Base-by-base conservation (phyloP, 1,284 basidiomycete species). In the Ganoderma meredithae region DNA sequence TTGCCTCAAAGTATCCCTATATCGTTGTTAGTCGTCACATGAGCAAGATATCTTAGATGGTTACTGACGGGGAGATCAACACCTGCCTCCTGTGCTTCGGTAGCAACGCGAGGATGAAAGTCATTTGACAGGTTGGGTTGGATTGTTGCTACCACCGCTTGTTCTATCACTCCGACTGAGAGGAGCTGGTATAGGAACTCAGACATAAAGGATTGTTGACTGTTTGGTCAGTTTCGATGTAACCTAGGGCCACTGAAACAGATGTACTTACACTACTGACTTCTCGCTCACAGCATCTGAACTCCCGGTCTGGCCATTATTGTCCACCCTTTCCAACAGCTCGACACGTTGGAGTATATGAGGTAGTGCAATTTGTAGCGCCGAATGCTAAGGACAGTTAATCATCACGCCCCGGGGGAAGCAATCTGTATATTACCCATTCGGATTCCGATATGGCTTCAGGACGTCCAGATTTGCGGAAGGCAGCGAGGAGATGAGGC, bases 1-100 rank as follows among this genome's bases (percentile, higher is more conserved):
- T 90, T 6, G 81, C 83, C 58, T 89, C 88, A 3, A 94, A 75
- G 74, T 88, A 91, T 17, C 81, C 70, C 91, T 94, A 2, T n/a
- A 13, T 31, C 15, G 47, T n/a, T 36, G 36, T 71, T 17, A 66
- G 58, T 39, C 65, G n/a, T 22, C 12, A 15, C 36, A 2, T 17
- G 39, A 15, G n/a, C 2, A 40, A 4, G 39, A 41, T 22, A 13
- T 43, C 22, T 22, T 40, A 12, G 41, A 43, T 39, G 62, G 41
- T 47, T n/a, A 70, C 82, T 75, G 69, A 90, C 90, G 74, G 86
- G 84, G 2, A 91, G 76, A 60, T 89, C 88, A 31, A 81, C 73
- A 13, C 85, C 84, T 65, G 80, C 78, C 70, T 91, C 90, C 62
- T 86, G 84, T 4, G 88, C 86, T 75, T 93, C 91, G 1, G 80